These are phyloP conservation scores for Lagenidium sp. DNA, from an alignment of 352 stramenopile species.

Conservation along the genomic window DNA sequence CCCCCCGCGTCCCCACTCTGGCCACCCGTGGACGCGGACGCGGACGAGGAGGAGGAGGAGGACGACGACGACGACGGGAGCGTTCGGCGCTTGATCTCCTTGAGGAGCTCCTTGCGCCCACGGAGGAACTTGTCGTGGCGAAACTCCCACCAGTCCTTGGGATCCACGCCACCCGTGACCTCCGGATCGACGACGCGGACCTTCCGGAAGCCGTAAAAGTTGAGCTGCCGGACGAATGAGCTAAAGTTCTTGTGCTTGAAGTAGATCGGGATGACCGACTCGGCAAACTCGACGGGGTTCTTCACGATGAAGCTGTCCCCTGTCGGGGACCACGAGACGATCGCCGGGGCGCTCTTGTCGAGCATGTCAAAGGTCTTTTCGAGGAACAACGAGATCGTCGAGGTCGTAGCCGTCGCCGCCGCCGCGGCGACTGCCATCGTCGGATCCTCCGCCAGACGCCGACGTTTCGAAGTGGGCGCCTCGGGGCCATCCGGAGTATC, in stretches of 20 bases:
- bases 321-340: slow-evolving; percentile 66
- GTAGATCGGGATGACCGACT: slow-evolving; percentile 84
- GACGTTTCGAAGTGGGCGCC: slow-evolving; percentile 7
- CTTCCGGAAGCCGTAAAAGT: slow-evolving; percentile 89
- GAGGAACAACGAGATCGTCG: slow-evolving; percentile 54
- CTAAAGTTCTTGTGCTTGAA: slow-evolving; percentile 92
- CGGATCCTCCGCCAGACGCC: slow-evolving; percentile 4
- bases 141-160: slow-evolving; percentile 81
- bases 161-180: slow-evolving; percentile 22
- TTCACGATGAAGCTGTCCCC: slow-evolving; percentile 89
- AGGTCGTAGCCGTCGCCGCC: background rate
- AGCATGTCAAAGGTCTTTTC: slow-evolving; percentile 90
- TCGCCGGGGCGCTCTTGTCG: slow-evolving; percentile 54
- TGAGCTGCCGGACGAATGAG: slow-evolving; percentile 90
- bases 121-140: slow-evolving; percentile 78
- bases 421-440: background rate
- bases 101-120: slow-evolving; percentile 51
- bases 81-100: slow-evolving; percentile 70
- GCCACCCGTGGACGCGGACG: slow-evolving; percentile 4
- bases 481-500: slow-evolving; percentile 23
- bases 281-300: slow-evolving; percentile 73
- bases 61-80: too few species aligned
- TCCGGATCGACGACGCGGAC: slow-evolving; percentile 43
- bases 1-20: slow-evolving; percentile 7
- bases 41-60: too few species aligned